Percentiles rank a stretch among this genome's conserved stretches.
Conservation (phyloP, 2,329 filamentous ascomycete genomes). For the Aspergillus aculeatus region DNA sequence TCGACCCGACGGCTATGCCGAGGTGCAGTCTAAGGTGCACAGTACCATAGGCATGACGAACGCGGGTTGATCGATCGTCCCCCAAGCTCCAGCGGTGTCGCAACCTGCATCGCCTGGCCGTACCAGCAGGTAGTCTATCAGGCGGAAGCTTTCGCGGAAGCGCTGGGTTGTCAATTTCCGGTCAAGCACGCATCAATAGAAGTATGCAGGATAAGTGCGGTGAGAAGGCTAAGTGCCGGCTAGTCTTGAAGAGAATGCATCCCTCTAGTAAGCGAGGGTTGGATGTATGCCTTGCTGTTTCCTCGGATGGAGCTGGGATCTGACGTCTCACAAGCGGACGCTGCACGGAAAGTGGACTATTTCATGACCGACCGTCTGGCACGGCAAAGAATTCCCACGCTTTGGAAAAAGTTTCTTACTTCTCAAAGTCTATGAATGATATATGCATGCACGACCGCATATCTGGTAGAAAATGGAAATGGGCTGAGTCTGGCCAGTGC, state of each 20-base stretch:
- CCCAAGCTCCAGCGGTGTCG: conserved; percentile 5
- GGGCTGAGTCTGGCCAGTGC: not conserved
- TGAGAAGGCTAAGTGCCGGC: conserved; percentile 9
- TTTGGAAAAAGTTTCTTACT: not conserved
- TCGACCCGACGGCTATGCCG: not conserved
- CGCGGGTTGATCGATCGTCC: not conserved
- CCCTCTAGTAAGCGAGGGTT: conserved; percentile 7
- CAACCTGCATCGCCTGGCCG: conserved; percentile 2
- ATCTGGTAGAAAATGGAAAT: not conserved
- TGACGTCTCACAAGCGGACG: conserved; percentile 18
- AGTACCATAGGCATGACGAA: not conserved
- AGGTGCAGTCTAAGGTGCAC: not conserved
- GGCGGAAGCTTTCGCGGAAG: conserved; percentile 5
- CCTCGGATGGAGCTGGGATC: conserved; percentile 4
- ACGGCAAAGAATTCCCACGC: not conserved
- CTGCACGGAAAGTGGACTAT: not conserved
- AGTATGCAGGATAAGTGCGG: conserved; percentile 19
- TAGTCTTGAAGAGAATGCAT: not conserved
- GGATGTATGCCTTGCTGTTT: conserved; percentile 11
- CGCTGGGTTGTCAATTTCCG: conserved; percentile 6
- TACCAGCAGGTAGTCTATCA: conserved; percentile 2
- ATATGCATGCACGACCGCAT: conserved; percentile 12
- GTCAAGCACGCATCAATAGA: conserved; percentile 17
- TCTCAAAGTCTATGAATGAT: conserved; percentile 13
- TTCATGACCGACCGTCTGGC: conserved; percentile 4